Percentiles rank a stretch among this genome's conserved stretches.
Evolutionary conservation across 805 yeast species (phyloP).

Genomic region (Blastobotrys chiropterorum): DNA sequence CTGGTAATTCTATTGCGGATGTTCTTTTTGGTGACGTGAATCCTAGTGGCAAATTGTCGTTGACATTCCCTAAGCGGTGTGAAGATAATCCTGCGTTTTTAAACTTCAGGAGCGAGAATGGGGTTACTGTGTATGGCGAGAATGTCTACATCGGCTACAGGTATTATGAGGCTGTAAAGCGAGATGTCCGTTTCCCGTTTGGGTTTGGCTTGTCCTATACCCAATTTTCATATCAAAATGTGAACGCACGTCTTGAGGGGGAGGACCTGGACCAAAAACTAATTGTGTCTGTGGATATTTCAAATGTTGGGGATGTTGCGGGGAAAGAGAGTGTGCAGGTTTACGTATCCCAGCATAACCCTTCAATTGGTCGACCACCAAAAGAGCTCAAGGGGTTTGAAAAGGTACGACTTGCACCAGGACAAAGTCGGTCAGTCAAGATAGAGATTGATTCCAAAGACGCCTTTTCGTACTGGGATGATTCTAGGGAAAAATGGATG

Average conservation of each 20-base stretch:
- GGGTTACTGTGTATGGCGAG: constrained; percentile 55
- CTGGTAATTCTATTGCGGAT: constrained; percentile 55
- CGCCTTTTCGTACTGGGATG: constrained; percentile 51
- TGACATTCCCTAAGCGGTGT: constrained; percentile 46
- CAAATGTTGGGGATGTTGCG: constrained; percentile 41
- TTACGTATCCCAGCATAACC: constrained; percentile 36
- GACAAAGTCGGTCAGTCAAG: constrained; percentile 35
- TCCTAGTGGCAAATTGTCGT: constrained; percentile 54
- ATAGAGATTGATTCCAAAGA: constrained; percentile 40
- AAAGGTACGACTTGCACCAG: constrained; percentile 42
- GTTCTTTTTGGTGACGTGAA: constrained; percentile 53
- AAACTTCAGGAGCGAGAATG: constrained; percentile 46
- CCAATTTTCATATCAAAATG: constrained; percentile 31
- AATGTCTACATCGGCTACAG: constrained; percentile 61
- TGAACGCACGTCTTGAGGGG: constrained; percentile 5
- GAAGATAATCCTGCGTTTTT: constrained; percentile 54
- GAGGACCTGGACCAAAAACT: not conserved
- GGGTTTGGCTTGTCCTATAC: constrained; percentile 61
- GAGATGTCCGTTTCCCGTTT: constrained; percentile 50
- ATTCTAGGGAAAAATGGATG: constrained; percentile 43
- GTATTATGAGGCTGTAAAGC: constrained; percentile 48
- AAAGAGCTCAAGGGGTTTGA: constrained; percentile 55
- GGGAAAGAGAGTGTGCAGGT: constrained; percentile 53
- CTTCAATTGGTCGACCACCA: constrained; percentile 43
- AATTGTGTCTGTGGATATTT: constrained; percentile 35